Base-by-base conservation (phyloP, 2,329 filamentous ascomycete genomes). In the Paecilomyces sp. region DNA sequence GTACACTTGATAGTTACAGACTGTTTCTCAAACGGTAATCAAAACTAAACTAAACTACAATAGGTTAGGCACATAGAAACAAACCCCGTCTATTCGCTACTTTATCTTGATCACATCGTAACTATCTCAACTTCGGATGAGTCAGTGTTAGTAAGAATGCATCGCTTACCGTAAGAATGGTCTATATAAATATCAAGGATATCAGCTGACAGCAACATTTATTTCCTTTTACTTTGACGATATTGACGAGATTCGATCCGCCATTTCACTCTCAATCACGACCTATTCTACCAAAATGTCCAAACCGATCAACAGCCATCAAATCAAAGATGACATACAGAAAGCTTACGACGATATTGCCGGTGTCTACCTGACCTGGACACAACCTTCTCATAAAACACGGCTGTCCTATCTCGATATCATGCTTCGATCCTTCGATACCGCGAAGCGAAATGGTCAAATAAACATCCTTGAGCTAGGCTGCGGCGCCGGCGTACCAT, bases 401-500 rank as follows among this genome's bases (percentile, higher is more conserved):
- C 74, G 76, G 1, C 65, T 73, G 33, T 55, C 58, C 6, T 76
- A 76, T 56, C 64, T 74, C 3, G 57, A 66, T 1, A 67, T 57
- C 25, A 60, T 77, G 41, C 65, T 77, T 12, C 30, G 58, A 15
- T 54, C 65, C 15, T 47, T 71, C 1, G 47, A 61, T 3, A 24
- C 60, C 24, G 8, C 56, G 50, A 47, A 57, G 56, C 3, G 33
- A n/a, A 33, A 15, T 15, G 59, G 3, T 11, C 58, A 18, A 11
- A 41, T 1, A 18, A 58, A 33, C 57, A 55, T 78, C 18, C 72
- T 79, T 5, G 76, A 79, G 60, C 64, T 79, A 33, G 76, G 77
- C 58, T 78, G 75, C 59, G 76, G 77, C 34, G 70, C 75, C 28
- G 76, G 76, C 4, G 61, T 75, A 0, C 76, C 76, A 13, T 58